A percentile compares a stretch with the other conserved stretches of the same genome.
phyloP scores from a whole-genome alignment of 1,284 basidiomycete species.

The Naganishia sp. region DNA sequence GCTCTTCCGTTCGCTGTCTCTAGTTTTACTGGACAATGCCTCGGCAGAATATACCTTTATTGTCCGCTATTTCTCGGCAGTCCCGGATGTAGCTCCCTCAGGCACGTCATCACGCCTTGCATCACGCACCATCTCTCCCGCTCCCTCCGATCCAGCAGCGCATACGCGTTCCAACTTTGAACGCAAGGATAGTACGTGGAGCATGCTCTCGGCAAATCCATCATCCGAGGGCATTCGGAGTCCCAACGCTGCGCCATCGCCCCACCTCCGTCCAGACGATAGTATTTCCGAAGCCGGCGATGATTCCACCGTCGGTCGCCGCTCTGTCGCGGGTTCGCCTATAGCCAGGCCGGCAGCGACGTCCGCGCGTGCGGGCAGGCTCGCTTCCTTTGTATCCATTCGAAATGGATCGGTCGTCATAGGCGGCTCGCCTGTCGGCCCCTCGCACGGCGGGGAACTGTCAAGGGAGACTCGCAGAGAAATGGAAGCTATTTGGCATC shows the following conservation, averaged over 20 bases:
- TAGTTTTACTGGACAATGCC: slow-evolving; percentile 91
- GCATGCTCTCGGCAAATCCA: neutral
- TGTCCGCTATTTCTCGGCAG: slow-evolving; percentile 69
- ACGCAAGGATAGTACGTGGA: slow-evolving; percentile 17
- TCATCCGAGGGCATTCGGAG: slow-evolving; percentile 4
- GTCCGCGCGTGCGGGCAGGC: neutral
- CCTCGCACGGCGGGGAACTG: neutral
- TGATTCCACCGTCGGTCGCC: neutral
- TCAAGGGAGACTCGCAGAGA: slow-evolving; percentile 14
- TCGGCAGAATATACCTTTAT: slow-evolving; percentile 87
- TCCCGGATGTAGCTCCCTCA: neutral
- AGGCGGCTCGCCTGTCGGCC: neutral
- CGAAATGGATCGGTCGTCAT: slow-evolving; percentile 15
- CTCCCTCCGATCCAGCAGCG: neutral
- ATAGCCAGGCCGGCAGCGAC: slow-evolving; percentile 1
- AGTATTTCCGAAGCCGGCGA: slow-evolving; percentile 22
- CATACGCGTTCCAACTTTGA: neutral
- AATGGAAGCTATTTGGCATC: slow-evolving; percentile 70
- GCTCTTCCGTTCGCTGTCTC: slow-evolving; percentile 74
- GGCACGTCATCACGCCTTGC: neutral
- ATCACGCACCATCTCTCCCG: neutral
- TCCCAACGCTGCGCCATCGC: slow-evolving; percentile 4
- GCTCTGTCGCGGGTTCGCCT: neutral
- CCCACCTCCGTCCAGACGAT: slow-evolving; percentile 6
- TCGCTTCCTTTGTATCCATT: neutral